Evolutionary conservation across 768 basidiomycete species (phyloP).

Genomic region (Boletellus sp.): DNA sequence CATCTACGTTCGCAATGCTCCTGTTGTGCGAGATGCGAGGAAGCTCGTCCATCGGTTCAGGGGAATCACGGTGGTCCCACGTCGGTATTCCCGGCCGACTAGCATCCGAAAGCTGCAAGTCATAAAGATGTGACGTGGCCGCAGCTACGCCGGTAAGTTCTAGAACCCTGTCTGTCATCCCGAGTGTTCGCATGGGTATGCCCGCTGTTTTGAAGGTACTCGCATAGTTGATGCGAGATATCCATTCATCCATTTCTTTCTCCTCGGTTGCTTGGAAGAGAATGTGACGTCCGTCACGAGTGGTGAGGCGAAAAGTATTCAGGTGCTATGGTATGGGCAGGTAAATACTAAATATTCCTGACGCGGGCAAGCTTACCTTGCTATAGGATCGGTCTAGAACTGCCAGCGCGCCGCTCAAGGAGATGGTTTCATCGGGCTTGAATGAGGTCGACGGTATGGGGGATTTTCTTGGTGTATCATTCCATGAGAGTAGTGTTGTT

Average conservation of each 20-base stretch:
- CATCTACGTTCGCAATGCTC: slow-evolving; percentile 31
- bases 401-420: slow-evolving; percentile 74
- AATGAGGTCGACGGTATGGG: slow-evolving; percentile 44
- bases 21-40: slow-evolving; percentile 21
- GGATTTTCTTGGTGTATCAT: slow-evolving; percentile 33
- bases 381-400: slow-evolving; percentile 73
- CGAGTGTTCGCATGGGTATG: slow-evolving; percentile 72
- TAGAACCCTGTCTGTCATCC: slow-evolving; percentile 66
- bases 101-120: slow-evolving; percentile 43
- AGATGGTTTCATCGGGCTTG: slow-evolving; percentile 82
- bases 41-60: slow-evolving; percentile 37
- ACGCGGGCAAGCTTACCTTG: slow-evolving; percentile 50
- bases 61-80: slow-evolving; percentile 44
- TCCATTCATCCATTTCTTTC: slow-evolving; percentile 83
- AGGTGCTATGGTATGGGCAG: slow-evolving; percentile 38
- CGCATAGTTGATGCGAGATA: slow-evolving; percentile 89
- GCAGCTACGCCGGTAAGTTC: slow-evolving; percentile 82
- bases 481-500: slow-evolving; percentile 41
- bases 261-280: slow-evolving; percentile 72
- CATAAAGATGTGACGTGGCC: slow-evolving; percentile 77
- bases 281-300: slow-evolving; percentile 75
- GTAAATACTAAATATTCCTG: slow-evolving; percentile 2
- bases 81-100: slow-evolving; percentile 24
- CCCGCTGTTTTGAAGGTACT: slow-evolving; percentile 85
- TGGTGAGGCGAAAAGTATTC: slow-evolving; percentile 72